Conservation (phyloP, 345 rosid species). For the Alliaria petiolata region DNA sequence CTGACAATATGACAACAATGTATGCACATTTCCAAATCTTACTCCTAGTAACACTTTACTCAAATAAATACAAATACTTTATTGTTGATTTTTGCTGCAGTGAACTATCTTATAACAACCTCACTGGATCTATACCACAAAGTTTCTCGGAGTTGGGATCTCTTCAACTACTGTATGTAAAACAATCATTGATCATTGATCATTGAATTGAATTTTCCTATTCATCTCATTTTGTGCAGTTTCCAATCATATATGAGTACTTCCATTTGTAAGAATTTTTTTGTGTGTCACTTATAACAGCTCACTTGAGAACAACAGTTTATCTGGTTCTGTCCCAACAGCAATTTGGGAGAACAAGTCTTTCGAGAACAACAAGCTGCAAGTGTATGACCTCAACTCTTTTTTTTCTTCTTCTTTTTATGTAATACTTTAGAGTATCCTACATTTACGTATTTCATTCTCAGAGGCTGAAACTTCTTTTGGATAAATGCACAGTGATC, state of each 20-base stretch:
- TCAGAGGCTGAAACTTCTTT: conserved; percentile 18
- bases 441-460: background rate
- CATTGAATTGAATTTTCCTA: background rate
- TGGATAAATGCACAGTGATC: conserved; percentile 55
- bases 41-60: background rate
- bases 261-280: background rate
- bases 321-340: conserved; percentile 60
- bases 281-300: conserved; percentile 33
- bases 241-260: background rate
- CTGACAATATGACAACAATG: conserved; percentile 67
- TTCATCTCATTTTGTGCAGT: background rate
- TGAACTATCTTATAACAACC: conserved; percentile 57
- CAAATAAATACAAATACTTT: background rate
- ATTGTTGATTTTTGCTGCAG: conserved; percentile 41
- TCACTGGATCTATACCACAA: conserved; percentile 64
- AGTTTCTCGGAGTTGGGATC: conserved; percentile 50
- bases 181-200: background rate
- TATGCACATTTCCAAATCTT: conserved; percentile 18
- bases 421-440: background rate
- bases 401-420: background rate
- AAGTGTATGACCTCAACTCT: conserved; percentile 45
- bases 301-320: conserved; percentile 64
- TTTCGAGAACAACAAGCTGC: conserved; percentile 41
- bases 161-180: conserved; percentile 74
- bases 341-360: conserved; percentile 55